Evolutionary conservation across 2,329 filamentous ascomycete species (phyloP), one percentile per base, ranked within the genome.

Genomic region (Remersonia thermophila): DNA sequence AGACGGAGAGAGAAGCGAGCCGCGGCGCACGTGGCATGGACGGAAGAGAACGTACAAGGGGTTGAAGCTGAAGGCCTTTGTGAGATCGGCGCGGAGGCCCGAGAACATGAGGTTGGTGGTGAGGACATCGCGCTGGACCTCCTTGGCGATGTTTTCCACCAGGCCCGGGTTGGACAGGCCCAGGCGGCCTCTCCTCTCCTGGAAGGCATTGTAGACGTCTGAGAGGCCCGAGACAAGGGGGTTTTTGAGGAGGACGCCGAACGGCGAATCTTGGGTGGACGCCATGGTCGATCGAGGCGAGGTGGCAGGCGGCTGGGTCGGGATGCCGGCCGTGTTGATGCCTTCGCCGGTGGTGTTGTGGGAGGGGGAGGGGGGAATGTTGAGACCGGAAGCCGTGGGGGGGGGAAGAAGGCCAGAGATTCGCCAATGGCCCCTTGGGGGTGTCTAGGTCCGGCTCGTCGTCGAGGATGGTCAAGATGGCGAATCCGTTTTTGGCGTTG

Each of bases 91-190:
- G 57, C 89, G 83, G 60, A 98, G 73, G 54, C 91, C 91, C 30
- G 84, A 83, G 69, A 98, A 96, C 77, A 91, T 93, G 61, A 85
- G 83, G 69, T 95, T 94, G 65, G 81, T 91, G 54, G 95, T 77
- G 58, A 96, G 80, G 51, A 95, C 87, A 73, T 95, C 87, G 63
- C 87, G 86, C 67, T 93, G 81, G 45, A 95, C 86, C 68, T 98
- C 91, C 58, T 82, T 80, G 50, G 82, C 75, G 58, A 60, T 79
- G 55, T 78, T 79, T 63, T 98, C 91, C 49, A 95, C 79, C 35
- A 83, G 87, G 52, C 91, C 91, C 28, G 91, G 91, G 63, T 96
- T 96, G 49, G 80, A 72, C 50, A 98, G 71, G 44, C 87, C 89
- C 47, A 98, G 73, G 62, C 83, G 81, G 51, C 79, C 82, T 68